A percentile compares a stretch with the other conserved stretches of the same genome.
Evolutionary conservation across 2,329 filamentous ascomycete genomes (phyloP).

Genomic region (Mycosphaerella arachidis): DNA sequence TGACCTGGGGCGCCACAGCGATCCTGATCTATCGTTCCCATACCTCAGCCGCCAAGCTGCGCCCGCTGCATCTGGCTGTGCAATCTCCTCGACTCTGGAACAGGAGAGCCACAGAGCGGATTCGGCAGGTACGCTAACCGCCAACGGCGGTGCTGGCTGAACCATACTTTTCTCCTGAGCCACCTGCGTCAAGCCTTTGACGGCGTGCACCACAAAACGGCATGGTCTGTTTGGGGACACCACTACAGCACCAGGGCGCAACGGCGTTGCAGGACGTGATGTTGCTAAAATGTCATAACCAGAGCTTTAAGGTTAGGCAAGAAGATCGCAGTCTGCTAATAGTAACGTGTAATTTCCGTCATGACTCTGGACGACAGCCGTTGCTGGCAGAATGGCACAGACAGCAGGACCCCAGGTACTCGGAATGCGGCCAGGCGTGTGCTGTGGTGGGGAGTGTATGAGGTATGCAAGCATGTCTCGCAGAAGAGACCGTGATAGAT

Average conservation of each 20-base stretch:
- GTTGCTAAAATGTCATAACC: neutral
- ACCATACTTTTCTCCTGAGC: neutral
- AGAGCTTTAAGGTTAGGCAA: neutral
- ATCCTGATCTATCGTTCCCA: neutral
- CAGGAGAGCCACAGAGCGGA: neutral
- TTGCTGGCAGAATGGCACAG: neutral
- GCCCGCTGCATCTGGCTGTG: neutral
- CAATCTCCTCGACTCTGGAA: neutral
- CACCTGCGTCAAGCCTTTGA: neutral
- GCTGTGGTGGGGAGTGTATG: neutral
- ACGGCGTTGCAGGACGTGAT: neutral
- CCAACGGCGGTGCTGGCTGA: neutral
- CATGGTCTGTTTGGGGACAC: neutral
- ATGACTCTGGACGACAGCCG: conserved; percentile 1
- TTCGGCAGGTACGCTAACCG: neutral
- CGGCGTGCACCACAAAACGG: neutral
- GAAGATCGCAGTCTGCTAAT: neutral
- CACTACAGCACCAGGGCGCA: neutral
- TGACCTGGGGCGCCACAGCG: neutral
- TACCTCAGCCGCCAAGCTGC: neutral
- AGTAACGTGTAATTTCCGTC: conserved; percentile 3
- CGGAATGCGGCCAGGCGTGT: neutral
- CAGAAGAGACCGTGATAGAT: neutral
- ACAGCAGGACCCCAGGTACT: neutral
- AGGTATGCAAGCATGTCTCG: neutral